Conservation (phyloP, 768 basidiomycete species). For the Serendipita vermifera region DNA sequence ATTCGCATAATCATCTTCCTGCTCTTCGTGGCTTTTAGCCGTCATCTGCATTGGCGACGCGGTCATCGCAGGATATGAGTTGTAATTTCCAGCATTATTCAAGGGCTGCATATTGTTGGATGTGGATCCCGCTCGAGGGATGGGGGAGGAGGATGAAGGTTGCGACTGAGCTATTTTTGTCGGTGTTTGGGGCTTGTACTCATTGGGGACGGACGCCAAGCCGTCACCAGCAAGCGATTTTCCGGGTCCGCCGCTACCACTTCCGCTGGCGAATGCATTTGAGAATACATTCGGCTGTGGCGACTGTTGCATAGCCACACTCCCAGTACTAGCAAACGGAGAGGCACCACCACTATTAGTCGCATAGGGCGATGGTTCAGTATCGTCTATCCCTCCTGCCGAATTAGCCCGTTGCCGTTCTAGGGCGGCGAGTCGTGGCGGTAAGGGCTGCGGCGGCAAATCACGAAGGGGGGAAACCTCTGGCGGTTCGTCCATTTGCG, state of each 20-base stretch:
- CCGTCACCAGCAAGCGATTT: neutral
- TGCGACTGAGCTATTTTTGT: neutral
- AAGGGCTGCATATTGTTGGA: neutral
- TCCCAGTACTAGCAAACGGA: neutral
- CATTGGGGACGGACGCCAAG: neutral
- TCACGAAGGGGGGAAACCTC: neutral
- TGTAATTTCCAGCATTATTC: neutral
- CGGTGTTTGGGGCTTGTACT: neutral
- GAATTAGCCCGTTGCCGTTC: neutral
- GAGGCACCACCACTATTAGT: neutral
- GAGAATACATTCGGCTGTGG: no score
- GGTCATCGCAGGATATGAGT: neutral
- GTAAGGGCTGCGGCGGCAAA: neutral
- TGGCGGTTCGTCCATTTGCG: neutral
- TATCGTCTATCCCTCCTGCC: neutral
- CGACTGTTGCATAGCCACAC: neutral
- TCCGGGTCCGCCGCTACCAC: neutral
- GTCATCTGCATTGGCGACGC: neutral
- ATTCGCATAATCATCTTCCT: slow-evolving; percentile 31
- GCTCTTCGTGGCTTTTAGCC: neutral
- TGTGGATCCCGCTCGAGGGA: no score
- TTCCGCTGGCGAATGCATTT: no score
- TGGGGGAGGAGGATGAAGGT: neutral
- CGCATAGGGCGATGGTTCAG: neutral
- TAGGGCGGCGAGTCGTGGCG: neutral